phyloP scores from a whole-genome alignment of 495 filamentous ascomycete genomes.

The Aspergillus sclerotiicarbonarius region DNA sequence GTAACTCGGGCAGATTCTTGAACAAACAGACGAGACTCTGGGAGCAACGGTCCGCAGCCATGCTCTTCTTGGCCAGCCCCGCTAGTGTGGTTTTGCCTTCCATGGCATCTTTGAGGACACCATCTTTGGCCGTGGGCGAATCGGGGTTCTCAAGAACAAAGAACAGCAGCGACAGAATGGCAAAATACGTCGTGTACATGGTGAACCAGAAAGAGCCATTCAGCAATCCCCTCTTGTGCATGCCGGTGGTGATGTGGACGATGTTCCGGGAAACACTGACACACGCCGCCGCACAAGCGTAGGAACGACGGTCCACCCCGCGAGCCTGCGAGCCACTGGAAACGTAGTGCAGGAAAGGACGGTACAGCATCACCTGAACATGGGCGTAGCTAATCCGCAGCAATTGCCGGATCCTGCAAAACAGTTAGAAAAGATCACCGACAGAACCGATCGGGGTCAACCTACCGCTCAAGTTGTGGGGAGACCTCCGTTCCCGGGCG shows the following conservation, averaged over 20 bases:
- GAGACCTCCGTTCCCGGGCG: constrained; percentile 73
- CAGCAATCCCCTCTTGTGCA: constrained; percentile 78
- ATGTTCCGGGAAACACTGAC: constrained; percentile 92
- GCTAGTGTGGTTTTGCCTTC: constrained; percentile 80
- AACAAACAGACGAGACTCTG: constrained; percentile 70
- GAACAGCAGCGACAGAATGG: constrained; percentile 85
- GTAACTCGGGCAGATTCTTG: constrained; percentile 70
- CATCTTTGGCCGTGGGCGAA: constrained; percentile 65
- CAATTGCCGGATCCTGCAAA: constrained; percentile 72
- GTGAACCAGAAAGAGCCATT: constrained; percentile 95
- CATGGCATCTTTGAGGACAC: constrained; percentile 78
- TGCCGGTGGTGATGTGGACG: constrained; percentile 85
- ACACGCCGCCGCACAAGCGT: constrained; percentile 88
- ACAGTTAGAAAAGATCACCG: constrained; percentile 7
- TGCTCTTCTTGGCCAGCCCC: constrained; percentile 73
- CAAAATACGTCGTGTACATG: constrained; percentile 95
- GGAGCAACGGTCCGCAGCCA: constrained; percentile 85
- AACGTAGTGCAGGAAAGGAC: constrained; percentile 93
- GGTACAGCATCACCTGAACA: constrained; percentile 92
- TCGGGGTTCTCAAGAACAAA: constrained; percentile 89
- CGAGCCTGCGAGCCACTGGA: constrained; percentile 66
- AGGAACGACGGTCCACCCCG: constrained; percentile 78
- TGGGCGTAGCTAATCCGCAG: constrained; percentile 86
- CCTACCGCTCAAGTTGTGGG: constrained; percentile 72
- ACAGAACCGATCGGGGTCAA: neutral